Evolutionary conservation across 2,329 filamentous ascomycete genomes (phyloP).

Genomic region (Emmonsiellopsis sp.): DNA sequence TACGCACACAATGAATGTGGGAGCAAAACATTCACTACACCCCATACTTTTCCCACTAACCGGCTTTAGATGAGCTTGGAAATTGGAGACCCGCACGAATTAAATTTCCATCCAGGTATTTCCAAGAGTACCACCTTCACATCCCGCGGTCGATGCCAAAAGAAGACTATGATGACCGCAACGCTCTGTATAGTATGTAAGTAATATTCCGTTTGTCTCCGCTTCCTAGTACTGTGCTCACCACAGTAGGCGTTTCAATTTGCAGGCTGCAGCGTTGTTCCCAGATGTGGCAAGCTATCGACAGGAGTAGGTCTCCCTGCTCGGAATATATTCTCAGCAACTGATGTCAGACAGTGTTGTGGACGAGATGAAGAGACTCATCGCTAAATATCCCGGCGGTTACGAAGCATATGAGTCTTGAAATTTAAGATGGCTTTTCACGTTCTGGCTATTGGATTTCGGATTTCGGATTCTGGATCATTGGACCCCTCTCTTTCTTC

Average conservation of each 20-base stretch:
- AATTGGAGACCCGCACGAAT: conserved; percentile 11
- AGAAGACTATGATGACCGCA: conserved; percentile 21
- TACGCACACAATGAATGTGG: conserved; percentile 21
- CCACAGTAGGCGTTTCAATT: conserved; percentile 6
- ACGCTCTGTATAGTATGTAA: conserved; percentile 19
- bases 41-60: background rate
- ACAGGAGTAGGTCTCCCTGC: conserved; percentile 5
- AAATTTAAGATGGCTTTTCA: background rate
- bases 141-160: conserved; percentile 14
- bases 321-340: background rate
- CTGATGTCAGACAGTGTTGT: conserved; percentile 7
- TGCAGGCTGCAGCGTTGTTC: conserved; percentile 6
- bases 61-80: conserved; percentile 13
- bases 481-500: background rate
- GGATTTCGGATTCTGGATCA: background rate
- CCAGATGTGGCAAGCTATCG: conserved; percentile 6
- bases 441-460: background rate
- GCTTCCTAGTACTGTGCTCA: background rate
- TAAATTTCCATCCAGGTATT: conserved; percentile 9
- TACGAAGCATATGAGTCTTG: conserved; percentile 6
- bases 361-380: conserved; percentile 13
- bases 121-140: conserved; percentile 13
- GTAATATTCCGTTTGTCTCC: background rate
- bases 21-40: background rate
- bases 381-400: conserved; percentile 12